Evolutionary conservation across 1,284 basidiomycete genomes (phyloP).

Genomic region (Cutaneotrichosporon cutaneum): DNA sequence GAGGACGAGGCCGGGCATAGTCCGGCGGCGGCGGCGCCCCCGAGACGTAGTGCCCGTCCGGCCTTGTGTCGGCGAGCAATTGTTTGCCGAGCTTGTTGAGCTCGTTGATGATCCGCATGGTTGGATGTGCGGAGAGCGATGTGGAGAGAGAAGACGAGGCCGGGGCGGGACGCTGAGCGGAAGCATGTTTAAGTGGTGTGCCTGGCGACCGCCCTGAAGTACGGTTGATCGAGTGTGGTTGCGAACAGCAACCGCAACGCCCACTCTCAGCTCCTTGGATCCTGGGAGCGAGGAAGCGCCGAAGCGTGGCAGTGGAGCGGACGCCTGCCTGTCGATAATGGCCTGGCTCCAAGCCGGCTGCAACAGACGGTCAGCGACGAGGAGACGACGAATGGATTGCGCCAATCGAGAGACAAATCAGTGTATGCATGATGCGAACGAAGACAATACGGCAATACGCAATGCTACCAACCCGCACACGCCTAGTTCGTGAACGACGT

Average conservation of each 20-base stretch:
- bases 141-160: background rate
- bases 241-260: no score
- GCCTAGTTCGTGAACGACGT: background rate
- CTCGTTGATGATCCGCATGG: background rate
- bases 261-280: no score
- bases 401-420: background rate
- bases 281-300: no score
- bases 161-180: background rate
- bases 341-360: no score
- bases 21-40: background rate
- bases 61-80: background rate
- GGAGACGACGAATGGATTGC: no score
- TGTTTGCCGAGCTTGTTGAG: constrained; percentile 2
- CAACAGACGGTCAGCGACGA: no score
- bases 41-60: background rate
- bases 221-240: no score
- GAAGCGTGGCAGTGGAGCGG: no score
- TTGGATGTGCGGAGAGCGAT: background rate
- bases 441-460: background rate
- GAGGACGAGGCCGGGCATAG: background rate
- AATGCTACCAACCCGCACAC: background rate
- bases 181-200: background rate
- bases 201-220: background rate
- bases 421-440: background rate
- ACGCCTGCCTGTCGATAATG: no score